Evolutionary conservation across 805 yeast genomes (phyloP).

Genomic region (Priceomyces fermenticarens): DNA sequence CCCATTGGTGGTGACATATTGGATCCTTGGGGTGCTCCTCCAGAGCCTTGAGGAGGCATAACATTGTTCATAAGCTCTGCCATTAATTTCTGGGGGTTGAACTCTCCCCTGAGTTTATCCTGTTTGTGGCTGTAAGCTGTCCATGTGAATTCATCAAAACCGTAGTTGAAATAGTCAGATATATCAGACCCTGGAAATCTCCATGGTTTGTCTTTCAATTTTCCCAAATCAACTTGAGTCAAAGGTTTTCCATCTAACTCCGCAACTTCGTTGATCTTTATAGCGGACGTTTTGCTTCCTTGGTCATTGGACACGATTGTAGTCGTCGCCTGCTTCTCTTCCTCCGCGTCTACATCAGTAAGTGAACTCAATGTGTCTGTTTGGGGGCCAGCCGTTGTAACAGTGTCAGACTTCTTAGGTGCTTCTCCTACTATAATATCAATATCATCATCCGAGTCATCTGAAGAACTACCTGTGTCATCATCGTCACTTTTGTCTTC

Average conservation of each 20-base stretch:
- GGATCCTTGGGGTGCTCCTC: slow-evolving; percentile 10
- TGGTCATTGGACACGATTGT: slow-evolving; percentile 31
- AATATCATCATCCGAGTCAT: slow-evolving; percentile 71
- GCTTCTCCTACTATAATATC: slow-evolving; percentile 59
- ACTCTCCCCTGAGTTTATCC: slow-evolving; percentile 74
- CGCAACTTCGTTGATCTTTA: slow-evolving; percentile 71
- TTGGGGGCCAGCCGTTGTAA: slow-evolving; percentile 22
- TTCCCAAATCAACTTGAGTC: slow-evolving; percentile 75
- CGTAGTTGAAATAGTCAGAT: slow-evolving; percentile 92
- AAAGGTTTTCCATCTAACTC: slow-evolving; percentile 77
- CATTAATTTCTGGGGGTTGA: slow-evolving; percentile 77
- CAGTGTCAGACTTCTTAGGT: slow-evolving; percentile 18
- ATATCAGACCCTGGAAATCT: slow-evolving; percentile 94
- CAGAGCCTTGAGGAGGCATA: slow-evolving; percentile 8
- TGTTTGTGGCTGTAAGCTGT: slow-evolving; percentile 86
- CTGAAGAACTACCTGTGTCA: slow-evolving; percentile 46
- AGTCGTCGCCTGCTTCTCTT: slow-evolving; percentile 27
- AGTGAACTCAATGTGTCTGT: slow-evolving; percentile 29
- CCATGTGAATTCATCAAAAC: slow-evolving; percentile 97
- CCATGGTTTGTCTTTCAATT: slow-evolving; percentile 95
- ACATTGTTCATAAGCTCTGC: slow-evolving; percentile 50
- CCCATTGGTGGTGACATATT: slow-evolving; percentile 23
- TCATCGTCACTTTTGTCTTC: slow-evolving; percentile 35
- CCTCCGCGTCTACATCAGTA: slow-evolving; percentile 16
- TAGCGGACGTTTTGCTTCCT: slow-evolving; percentile 39